Conservation (phyloP, 371 early-diverging fungal genomes). For the Mucor lusitanicus region DNA sequence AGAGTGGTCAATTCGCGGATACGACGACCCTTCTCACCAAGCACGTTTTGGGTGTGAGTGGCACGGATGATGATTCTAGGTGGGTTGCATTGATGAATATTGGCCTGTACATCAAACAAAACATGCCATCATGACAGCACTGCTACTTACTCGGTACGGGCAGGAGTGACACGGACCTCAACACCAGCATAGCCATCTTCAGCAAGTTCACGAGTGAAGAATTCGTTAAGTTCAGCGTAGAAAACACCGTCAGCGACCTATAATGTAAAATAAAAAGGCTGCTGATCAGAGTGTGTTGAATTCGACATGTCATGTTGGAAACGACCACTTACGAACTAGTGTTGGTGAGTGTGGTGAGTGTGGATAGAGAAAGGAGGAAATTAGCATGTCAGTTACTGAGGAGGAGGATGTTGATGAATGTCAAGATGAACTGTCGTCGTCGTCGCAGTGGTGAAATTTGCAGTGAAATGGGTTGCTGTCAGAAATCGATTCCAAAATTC, state of each 20-base stretch:
- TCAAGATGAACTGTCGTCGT: not conserved
- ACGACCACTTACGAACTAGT: slow-evolving; percentile 8
- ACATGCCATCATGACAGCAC: too few relatives aligned
- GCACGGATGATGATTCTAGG: slow-evolving; percentile 79
- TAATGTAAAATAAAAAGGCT: slow-evolving; percentile 31
- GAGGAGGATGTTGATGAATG: not conserved
- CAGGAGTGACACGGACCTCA: slow-evolving; percentile 98
- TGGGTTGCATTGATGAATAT: too few relatives aligned
- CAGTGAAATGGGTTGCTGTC: not conserved
- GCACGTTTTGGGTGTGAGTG: too few relatives aligned
- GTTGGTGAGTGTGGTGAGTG: not conserved
- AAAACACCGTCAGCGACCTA: slow-evolving; percentile 96
- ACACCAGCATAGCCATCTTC: too few relatives aligned
- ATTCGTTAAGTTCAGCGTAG: too few relatives aligned
- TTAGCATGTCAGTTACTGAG: not conserved
- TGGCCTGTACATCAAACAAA: too few relatives aligned
- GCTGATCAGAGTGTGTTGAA: too few relatives aligned
- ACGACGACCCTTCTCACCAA: too few relatives aligned
- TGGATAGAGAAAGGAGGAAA: not conserved
- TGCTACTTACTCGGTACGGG: slow-evolving; percentile 94
- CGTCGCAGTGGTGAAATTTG: not conserved
- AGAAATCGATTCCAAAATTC: not conserved
- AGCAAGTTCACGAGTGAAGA: too few relatives aligned
- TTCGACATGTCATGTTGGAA: not conserved
- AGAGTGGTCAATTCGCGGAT: too few relatives aligned